These are phyloP conservation scores for Prunus mume DNA, from an alignment of 306 rosid species.

Conservation along the genomic window DNA sequence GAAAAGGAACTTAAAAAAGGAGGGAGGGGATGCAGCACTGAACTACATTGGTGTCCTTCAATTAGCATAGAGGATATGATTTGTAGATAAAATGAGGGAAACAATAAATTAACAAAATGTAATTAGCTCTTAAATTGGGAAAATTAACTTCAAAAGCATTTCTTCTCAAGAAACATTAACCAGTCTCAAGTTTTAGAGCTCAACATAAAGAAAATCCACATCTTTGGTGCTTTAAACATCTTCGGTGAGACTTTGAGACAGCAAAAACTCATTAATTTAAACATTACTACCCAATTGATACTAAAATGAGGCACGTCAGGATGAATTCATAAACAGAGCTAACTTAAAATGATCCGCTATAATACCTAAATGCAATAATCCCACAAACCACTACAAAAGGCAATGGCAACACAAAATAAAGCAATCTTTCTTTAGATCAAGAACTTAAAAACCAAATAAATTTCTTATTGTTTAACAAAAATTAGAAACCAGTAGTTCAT, in stretches of 20 bases:
- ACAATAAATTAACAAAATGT: not conserved
- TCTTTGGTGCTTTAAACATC: not conserved
- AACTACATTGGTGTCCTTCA: not conserved
- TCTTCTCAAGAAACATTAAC: not conserved
- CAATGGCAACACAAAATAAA: not conserved
- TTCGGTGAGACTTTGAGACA: too few species aligned
- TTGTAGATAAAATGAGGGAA: not conserved
- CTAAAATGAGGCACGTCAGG: not conserved
- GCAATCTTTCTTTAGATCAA: constrained; percentile 10
- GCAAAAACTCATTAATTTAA: not conserved
- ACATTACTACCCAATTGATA: not conserved
- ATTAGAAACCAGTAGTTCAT: constrained; percentile 7
- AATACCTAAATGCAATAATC: not conserved
- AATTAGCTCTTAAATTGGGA: not conserved
- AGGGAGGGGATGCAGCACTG: not conserved
- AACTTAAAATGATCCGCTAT: not conserved
- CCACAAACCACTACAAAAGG: not conserved
- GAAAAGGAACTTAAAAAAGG: not conserved
- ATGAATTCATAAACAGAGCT: too few species aligned
- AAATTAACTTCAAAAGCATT: not conserved
- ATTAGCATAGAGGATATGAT: not conserved
- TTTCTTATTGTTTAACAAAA: not conserved
- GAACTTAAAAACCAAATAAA: not conserved
- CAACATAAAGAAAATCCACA: not conserved
- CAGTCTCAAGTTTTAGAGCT: not conserved